Percentiles rank a stretch among this genome's conserved stretches.
phyloP scores from a whole-genome alignment of 192 early-diverging fungal genomes.

The Coemansia sp. region DNA sequence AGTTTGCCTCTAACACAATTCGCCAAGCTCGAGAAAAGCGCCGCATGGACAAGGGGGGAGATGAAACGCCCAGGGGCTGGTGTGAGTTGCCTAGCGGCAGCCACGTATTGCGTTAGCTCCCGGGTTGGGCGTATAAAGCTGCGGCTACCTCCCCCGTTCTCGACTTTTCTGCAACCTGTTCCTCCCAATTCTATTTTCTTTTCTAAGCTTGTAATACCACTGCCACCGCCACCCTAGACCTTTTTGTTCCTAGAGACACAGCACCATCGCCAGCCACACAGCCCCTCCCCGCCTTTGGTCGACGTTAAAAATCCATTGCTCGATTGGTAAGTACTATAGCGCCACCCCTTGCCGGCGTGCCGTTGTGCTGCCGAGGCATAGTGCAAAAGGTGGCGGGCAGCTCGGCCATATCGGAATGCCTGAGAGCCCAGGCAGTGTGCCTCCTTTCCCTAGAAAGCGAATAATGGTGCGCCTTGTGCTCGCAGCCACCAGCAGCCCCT shows the following conservation, averaged over 20 bases:
- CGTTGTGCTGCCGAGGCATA: background rate
- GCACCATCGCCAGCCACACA: background rate
- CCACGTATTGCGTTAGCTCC: background rate
- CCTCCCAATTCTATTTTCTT: background rate
- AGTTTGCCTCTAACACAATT: background rate
- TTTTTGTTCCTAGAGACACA: background rate
- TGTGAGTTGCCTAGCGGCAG: background rate
- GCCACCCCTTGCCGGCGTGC: background rate
- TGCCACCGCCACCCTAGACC: background rate
- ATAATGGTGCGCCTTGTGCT: background rate
- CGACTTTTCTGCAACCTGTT: background rate
- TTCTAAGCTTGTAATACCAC: background rate
- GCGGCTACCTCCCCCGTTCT: background rate
- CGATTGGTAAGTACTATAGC: background rate
- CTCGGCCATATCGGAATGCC: background rate
- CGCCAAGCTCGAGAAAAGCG: background rate
- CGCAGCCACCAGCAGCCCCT: background rate
- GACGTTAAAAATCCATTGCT: background rate
- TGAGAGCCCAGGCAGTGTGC: background rate
- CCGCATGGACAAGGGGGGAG: background rate
- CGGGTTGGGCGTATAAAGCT: background rate
- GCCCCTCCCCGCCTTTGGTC: background rate
- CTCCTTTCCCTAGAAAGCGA: background rate
- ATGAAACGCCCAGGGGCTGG: background rate
- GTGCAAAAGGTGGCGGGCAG: background rate